Evolutionary conservation across 805 yeast genomes (phyloP).

Genomic region (Danielia oregonensis): DNA sequence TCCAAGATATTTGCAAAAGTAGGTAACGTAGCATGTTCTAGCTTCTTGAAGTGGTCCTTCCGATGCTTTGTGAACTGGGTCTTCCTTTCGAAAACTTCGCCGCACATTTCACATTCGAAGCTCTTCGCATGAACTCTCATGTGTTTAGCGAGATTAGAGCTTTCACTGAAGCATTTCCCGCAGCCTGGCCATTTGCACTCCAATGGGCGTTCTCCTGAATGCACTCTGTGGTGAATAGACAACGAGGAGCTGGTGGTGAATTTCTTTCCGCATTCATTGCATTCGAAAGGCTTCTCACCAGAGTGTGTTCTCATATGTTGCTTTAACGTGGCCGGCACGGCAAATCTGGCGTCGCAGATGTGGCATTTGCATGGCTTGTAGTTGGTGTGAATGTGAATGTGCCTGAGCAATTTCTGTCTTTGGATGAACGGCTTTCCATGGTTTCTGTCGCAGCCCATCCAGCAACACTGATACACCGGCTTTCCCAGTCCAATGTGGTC

Average conservation of each 20-base stretch:
- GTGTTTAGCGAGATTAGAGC: slow-evolving; percentile 85
- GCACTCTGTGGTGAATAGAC: slow-evolving; percentile 79
- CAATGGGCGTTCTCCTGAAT: slow-evolving; percentile 88
- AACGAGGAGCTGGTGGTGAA: slow-evolving; percentile 83
- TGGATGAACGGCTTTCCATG: slow-evolving; percentile 63
- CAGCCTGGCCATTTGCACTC: slow-evolving; percentile 78
- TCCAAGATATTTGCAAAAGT: no score
- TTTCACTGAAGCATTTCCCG: slow-evolving; percentile 80
- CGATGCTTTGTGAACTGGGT: slow-evolving; percentile 41
- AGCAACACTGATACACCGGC: slow-evolving; percentile 63
- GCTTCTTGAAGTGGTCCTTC: slow-evolving; percentile 5
- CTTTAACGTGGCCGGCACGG: slow-evolving; percentile 69
- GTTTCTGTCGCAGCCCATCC: slow-evolving; percentile 74
- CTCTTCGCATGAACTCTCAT: slow-evolving; percentile 67
- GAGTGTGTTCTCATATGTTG: slow-evolving; percentile 85
- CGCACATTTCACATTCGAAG: slow-evolving; percentile 50
- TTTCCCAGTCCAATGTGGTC: slow-evolving; percentile 75
- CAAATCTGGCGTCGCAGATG: slow-evolving; percentile 66
- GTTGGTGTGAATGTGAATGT: slow-evolving; percentile 83
- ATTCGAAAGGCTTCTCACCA: slow-evolving; percentile 83
- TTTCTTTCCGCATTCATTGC: slow-evolving; percentile 67
- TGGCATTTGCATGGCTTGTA: slow-evolving; percentile 75
- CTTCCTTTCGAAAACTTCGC: slow-evolving; percentile 47
- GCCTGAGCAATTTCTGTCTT: slow-evolving; percentile 81
- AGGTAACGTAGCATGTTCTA: no score